A percentile compares a stretch with the other conserved stretches of the same genome.
Conservation (phyloP, 2,329 filamentous ascomycete genomes). For the Aspergillus sp. region DNA sequence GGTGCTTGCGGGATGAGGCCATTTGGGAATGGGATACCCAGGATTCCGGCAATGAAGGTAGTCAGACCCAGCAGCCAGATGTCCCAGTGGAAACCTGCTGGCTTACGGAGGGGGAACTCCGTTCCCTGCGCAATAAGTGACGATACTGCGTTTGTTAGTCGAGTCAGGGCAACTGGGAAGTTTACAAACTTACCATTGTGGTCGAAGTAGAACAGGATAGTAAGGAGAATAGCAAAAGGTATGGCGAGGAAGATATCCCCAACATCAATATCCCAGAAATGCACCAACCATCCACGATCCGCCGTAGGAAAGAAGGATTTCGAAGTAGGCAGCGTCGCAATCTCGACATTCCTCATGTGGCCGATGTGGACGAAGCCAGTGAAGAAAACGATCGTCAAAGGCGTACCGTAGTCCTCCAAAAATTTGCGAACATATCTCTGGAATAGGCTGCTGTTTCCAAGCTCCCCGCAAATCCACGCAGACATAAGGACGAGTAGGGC, state of each 20-base stretch:
- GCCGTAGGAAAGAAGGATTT: slow-evolving; percentile 76
- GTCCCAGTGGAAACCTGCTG: slow-evolving; percentile 84
- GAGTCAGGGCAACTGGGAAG: neutral
- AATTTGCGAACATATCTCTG: slow-evolving; percentile 75
- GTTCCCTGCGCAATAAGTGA: slow-evolving; percentile 80
- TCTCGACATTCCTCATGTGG: slow-evolving; percentile 68
- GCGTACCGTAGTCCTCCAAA: slow-evolving; percentile 85
- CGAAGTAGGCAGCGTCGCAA: slow-evolving; percentile 72
- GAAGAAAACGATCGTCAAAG: slow-evolving; percentile 80
- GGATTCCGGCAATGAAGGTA: slow-evolving; percentile 70
- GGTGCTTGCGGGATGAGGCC: slow-evolving; percentile 81
- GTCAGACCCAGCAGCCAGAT: slow-evolving; percentile 77
- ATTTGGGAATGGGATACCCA: slow-evolving; percentile 79
- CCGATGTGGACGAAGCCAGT: slow-evolving; percentile 86
- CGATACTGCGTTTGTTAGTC: slow-evolving; percentile 56
- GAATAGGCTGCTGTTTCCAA: slow-evolving; percentile 72
- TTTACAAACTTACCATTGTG: slow-evolving; percentile 65
- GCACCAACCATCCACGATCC: slow-evolving; percentile 72
- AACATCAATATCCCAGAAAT: slow-evolving; percentile 75
- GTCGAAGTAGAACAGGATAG: slow-evolving; percentile 85
- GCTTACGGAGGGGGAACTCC: slow-evolving; percentile 77
- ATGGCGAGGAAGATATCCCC: slow-evolving; percentile 77
- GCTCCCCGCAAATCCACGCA: slow-evolving; percentile 70
- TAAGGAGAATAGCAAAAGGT: slow-evolving; percentile 81
- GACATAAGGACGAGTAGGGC: slow-evolving; percentile 75